These are phyloP conservation scores for Diutina ranongensis DNA, from an alignment of 1,139 yeast species.

Conservation along the genomic window DNA sequence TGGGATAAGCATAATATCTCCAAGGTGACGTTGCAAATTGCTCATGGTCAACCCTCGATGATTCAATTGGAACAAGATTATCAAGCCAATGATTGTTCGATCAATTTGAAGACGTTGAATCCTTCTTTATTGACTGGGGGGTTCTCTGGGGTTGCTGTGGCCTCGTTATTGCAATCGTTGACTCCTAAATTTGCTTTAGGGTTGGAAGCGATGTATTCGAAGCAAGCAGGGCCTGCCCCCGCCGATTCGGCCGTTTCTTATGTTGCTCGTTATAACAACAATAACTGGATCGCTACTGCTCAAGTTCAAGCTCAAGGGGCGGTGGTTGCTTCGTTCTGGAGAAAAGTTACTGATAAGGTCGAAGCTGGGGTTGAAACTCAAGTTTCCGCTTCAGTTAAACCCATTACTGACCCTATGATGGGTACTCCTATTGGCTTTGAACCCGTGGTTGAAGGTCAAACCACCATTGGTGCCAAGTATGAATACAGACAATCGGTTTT, in stretches of 20 bases:
- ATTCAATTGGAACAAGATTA: constrained; percentile 93
- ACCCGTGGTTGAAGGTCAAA: constrained; percentile 80
- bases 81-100: constrained; percentile 78
- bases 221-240: constrained; percentile 63
- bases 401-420: constrained; percentile 70
- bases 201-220: constrained; percentile 83
- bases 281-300: constrained; percentile 89
- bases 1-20: constrained; percentile 77
- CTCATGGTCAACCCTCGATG: constrained; percentile 87
- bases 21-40: constrained; percentile 81
- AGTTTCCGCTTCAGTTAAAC: constrained; percentile 66
- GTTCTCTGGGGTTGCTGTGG: constrained; percentile 71
- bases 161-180: constrained; percentile 80
- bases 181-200: constrained; percentile 82
- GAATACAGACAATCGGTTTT: constrained; percentile 94
- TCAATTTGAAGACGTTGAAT: constrained; percentile 84
- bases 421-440: constrained; percentile 73
- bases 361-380: constrained; percentile 97
- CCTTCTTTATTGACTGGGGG: constrained; percentile 70
- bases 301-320: constrained; percentile 94
- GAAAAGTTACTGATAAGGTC: constrained; percentile 81
- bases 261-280: constrained; percentile 81
- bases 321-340: constrained; percentile 83
- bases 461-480: constrained; percentile 94
- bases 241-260: constrained; percentile 90